These are phyloP conservation scores for Debaryomyces sp. DNA, from an alignment of 1,139 yeast species.

Conservation along the genomic window DNA sequence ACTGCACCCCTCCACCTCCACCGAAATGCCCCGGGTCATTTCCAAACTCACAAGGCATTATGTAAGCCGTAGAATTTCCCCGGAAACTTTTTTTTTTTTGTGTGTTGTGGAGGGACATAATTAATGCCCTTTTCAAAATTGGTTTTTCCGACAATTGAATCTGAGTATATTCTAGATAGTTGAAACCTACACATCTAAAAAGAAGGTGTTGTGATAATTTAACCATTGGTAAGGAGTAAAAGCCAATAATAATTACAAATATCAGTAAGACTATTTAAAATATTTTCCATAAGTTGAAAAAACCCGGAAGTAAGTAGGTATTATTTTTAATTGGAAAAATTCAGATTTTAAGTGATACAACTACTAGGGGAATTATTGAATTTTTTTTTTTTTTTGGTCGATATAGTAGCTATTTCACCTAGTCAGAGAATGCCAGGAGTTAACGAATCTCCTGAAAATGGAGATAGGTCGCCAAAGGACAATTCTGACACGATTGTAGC, in stretches of 20 bases:
- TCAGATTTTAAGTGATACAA: background rate
- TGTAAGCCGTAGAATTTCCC: constrained; percentile 6
- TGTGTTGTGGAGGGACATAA: constrained; percentile 6
- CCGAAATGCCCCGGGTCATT: constrained; percentile 1
- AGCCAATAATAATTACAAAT: background rate
- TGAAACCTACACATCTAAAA: background rate
- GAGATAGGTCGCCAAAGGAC: constrained; percentile 4
- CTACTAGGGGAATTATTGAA: background rate
- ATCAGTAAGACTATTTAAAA: background rate
- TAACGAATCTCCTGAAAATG: background rate
- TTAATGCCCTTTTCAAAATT: constrained; percentile 2
- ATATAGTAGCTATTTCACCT: background rate
- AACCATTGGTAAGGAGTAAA: background rate
- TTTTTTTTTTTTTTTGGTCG: background rate
- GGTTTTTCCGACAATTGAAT: constrained; percentile 8
- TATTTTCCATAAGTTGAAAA: background rate
- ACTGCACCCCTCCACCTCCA: background rate
- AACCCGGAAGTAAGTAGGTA: background rate
- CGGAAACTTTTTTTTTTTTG: constrained; percentile 7
- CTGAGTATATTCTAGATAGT: background rate
- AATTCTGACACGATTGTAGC: background rate
- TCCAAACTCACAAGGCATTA: background rate
- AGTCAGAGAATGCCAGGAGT: background rate
- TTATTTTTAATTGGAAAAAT: background rate
- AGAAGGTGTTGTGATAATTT: background rate